Base-by-base conservation (phyloP, 441 rosid genomes). In the Omphalea diandra region DNA sequence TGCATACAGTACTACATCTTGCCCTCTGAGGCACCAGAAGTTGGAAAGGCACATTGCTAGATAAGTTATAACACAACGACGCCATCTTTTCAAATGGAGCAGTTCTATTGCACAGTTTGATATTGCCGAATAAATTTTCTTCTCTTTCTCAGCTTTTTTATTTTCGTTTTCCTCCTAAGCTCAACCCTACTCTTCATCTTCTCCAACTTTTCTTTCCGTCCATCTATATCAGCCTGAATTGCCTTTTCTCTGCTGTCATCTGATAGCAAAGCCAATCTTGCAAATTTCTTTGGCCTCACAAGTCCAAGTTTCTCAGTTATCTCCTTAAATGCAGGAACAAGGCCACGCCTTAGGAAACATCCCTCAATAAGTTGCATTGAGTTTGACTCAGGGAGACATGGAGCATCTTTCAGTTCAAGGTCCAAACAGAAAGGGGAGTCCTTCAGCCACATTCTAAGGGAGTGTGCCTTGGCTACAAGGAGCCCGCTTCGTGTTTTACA, bases 391-490 rank as follows among this genome's bases (percentile, higher is more conserved):
- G 94, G 98, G 64, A 92, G 88, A 31, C 85, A 73, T 7, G 85
- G 67, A 0, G 85, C 82, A 69, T 94, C 88, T 80, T 88, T 94
- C 68, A 94, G 73, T 78, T 94, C 97, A 10, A 94, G 88, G 85
- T 94, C 99, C 60, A 90, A 77, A 83, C 99, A 94, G 80, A 94
- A 94, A 0, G 97, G 96, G 9, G 97, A 94, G 80, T 94, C 99
- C 82, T 92, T 94, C 70, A 94, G 76, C 99, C 99, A 94, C 99
- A 94, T 94, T 75, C 88, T 85, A 44, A 94, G 93, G 60, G 99
- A 89, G 76, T 92, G 97, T 33, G 90, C 96, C 87, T 94, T 94
- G 5, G 96, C 98, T 9, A 92, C 82, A 40, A 92, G 90, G 67
- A 92, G 89, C 50, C 98, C 98, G 0, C 87, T 92, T 68, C 98